phyloP scores from a whole-genome alignment of 176 grass and related monocot genomes.

The Musa beccarii region DNA sequence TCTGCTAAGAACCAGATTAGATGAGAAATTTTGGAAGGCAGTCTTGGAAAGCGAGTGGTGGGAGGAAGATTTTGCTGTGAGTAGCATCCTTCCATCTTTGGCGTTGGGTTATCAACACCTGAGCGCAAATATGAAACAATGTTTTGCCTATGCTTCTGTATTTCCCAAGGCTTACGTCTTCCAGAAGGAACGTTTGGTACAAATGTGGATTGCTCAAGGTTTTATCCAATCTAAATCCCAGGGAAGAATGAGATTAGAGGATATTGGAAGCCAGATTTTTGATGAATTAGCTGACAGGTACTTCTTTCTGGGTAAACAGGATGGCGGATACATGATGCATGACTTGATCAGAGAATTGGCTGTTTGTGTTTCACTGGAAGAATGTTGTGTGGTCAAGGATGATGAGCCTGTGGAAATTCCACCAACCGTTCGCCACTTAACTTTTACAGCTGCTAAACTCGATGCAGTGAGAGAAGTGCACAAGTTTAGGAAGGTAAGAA shows the following conservation, averaged over 20 bases:
- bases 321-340: slow-evolving; percentile 16
- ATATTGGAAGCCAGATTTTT: not conserved
- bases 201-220: slow-evolving; percentile 48
- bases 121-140: slow-evolving; percentile 26
- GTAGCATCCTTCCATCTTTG: slow-evolving; percentile 22
- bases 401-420: not conserved
- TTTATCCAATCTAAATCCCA: not conserved
- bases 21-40: slow-evolving; percentile 17
- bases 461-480: not conserved
- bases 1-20: slow-evolving; percentile 10
- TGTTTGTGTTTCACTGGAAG: slow-evolving; percentile 7
- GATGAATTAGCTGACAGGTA: not conserved
- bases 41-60: slow-evolving; percentile 33
- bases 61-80: not conserved
- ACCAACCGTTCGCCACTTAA: slow-evolving; percentile 1
- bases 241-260: not conserved
- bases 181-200: slow-evolving; percentile 29
- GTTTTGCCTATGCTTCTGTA: slow-evolving; percentile 32
- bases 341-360: slow-evolving; percentile 8
- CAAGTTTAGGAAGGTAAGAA: not conserved
- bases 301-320: not conserved
- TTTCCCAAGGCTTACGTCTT: slow-evolving; percentile 35
- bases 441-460: slow-evolving; percentile 2
- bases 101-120: slow-evolving; percentile 24
- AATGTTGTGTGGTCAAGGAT: slow-evolving; percentile 8